Evolutionary conservation across 257 asterid species (phyloP).

Genomic region (Linderniella brevidens): DNA sequence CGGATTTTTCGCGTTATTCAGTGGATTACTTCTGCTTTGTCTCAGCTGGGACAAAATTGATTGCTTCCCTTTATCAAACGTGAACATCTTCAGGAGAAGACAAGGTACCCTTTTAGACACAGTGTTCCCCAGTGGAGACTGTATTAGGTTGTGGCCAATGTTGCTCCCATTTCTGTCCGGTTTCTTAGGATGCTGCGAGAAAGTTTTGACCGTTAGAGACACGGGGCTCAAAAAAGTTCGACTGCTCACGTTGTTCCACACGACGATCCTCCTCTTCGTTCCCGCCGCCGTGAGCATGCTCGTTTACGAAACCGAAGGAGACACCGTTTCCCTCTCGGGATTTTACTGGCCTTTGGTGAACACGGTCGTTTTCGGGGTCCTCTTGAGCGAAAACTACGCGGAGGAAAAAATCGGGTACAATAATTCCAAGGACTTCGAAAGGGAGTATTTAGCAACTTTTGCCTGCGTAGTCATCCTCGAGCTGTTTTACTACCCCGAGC

Average conservation of each 20-base stretch:
- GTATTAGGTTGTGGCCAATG: conserved; percentile 84
- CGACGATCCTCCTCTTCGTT: conserved; percentile 43
- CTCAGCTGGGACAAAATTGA: conserved; percentile 88
- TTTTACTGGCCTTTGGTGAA: conserved; percentile 83
- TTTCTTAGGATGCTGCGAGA: conserved; percentile 64
- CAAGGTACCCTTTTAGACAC: conserved; percentile 13
- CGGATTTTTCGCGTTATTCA: conserved; percentile 48
- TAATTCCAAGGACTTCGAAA: conserved; percentile 43
- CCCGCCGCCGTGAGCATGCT: conserved; percentile 80
- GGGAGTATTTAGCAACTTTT: conserved; percentile 61
- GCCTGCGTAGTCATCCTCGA: conserved; percentile 64
- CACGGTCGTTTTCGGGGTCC: conserved; percentile 82
- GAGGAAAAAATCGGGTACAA: conserved; percentile 36
- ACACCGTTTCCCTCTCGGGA: conserved; percentile 33
- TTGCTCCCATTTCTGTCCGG: conserved; percentile 74
- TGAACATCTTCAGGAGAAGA: conserved; percentile 31
- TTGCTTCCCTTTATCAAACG: conserved; percentile 68
- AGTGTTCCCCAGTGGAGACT: conserved; percentile 38
- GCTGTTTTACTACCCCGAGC: conserved; percentile 62
- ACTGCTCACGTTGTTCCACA: conserved; percentile 50
- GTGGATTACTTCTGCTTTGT: conserved; percentile 53
- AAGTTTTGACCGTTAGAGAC: conserved; percentile 41
- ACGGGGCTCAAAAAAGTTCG: conserved; percentile 52
- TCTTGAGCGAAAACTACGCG: conserved; percentile 68
- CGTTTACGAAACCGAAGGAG: conserved; percentile 74